These are phyloP conservation scores for Pogostemon cablin DNA, from an alignment of 257 asterid species.

Conservation along the genomic window DNA sequence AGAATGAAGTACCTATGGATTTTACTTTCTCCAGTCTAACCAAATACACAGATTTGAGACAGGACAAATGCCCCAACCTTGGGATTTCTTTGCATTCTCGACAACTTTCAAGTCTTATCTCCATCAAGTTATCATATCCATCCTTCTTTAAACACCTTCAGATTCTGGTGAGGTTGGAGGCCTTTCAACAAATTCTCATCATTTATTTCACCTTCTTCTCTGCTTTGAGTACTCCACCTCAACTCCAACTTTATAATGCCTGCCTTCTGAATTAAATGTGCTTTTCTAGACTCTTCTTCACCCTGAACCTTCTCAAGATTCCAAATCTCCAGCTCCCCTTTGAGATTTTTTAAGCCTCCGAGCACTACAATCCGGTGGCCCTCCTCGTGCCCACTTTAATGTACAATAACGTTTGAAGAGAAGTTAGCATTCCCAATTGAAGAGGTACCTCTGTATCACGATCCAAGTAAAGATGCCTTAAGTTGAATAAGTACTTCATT, in stretches of 20 bases:
- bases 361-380: too few species aligned
- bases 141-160: background rate
- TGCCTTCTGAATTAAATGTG: background rate
- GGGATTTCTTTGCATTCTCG: background rate
- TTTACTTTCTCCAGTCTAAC: background rate
- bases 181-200: slow-evolving; percentile 23
- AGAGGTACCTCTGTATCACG: background rate
- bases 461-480: too few species aligned
- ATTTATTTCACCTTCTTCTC: too few species aligned
- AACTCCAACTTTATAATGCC: background rate
- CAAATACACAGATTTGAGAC: background rate
- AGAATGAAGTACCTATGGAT: background rate
- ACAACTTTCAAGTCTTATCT: background rate
- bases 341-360: too few species aligned
- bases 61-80: slow-evolving; percentile 6
- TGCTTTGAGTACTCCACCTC: background rate
- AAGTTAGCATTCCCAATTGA: background rate
- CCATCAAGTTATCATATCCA: background rate
- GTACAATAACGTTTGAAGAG: background rate
- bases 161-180: slow-evolving; percentile 5
- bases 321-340: too few species aligned
- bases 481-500: too few species aligned
- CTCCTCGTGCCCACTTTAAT: background rate
- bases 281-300: too few species aligned
- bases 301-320: too few species aligned